Evolutionary conservation across 2,329 filamentous ascomycete species (phyloP).

Genomic region (Diaporthe longicolla): DNA sequence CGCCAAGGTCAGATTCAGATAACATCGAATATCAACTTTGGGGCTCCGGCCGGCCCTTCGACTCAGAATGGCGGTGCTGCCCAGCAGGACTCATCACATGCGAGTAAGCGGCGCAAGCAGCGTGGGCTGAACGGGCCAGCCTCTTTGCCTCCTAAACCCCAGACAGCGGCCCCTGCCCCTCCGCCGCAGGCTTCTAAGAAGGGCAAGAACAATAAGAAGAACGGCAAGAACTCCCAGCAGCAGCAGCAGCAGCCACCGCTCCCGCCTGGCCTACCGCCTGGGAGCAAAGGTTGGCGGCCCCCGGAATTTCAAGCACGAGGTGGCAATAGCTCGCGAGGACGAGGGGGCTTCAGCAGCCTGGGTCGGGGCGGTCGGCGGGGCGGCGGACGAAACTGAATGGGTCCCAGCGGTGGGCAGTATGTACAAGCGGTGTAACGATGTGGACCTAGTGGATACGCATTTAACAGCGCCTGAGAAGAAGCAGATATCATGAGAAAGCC

Average conservation of each 20-base stretch:
- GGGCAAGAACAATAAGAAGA: constrained; percentile 33
- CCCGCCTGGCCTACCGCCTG: constrained; percentile 24
- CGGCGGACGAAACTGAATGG: constrained; percentile 19
- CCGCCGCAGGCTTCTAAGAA: constrained; percentile 33
- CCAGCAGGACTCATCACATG: constrained; percentile 22
- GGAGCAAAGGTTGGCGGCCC: constrained; percentile 8
- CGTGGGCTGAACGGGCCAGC: not conserved
- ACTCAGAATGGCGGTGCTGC: constrained; percentile 21
- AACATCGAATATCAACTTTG: constrained; percentile 42
- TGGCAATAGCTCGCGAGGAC: constrained; percentile 25
- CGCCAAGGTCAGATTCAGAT: constrained; percentile 40
- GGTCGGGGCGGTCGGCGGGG: constrained; percentile 35
- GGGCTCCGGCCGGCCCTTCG: constrained; percentile 4
- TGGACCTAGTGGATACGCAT: not conserved
- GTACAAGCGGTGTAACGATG: not conserved
- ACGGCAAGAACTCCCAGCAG: constrained; percentile 24
- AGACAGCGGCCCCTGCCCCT: not conserved
- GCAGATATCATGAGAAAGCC: not conserved
- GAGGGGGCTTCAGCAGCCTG: constrained; percentile 39
- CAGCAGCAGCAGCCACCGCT: constrained; percentile 31
- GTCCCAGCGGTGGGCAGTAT: not conserved
- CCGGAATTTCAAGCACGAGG: constrained; percentile 33
- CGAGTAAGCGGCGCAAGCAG: constrained; percentile 29
- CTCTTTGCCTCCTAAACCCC: constrained; percentile 37
- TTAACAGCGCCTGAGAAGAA: not conserved